Base-by-base conservation (phyloP, 345 rosid genomes). In the Diplotaxis tenuifolia region DNA sequence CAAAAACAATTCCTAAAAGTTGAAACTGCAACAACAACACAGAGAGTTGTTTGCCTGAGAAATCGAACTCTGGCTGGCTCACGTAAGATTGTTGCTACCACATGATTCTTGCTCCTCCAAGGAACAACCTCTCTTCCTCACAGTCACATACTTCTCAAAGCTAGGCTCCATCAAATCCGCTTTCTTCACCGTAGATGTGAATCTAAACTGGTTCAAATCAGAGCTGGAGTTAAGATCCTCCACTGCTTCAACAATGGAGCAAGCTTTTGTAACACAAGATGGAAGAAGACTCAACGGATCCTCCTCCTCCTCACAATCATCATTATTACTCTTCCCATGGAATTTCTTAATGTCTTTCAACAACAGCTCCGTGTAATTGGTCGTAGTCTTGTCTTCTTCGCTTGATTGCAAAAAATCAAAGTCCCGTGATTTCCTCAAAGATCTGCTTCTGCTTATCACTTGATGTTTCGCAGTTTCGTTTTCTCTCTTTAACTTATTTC, bases 341-440 rank as follows among this genome's bases (percentile, higher is more conserved):
- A 94, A 94, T 73, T 83, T 88, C 22, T 94, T 86, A 61, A 94
- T 94, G 70, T 94, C 98, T 75, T 91, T 91, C 0, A 94, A 86
- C 75, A 94, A 74, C 60, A 94, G 65, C 0, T 86, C 67, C 0
- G 95, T 85, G 65, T 91, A 94, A 80, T 50, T 84, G 82, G 85
- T n/a, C n/a, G n/a, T n/a, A n/a, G n/a, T 64, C 80, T 84, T 61
- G 83, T 58, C 32, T 29, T 67, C 57, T 52, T 67, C 67, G 18
- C 50, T 74, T 9, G 72, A 49, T 23, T 45, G 58, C 77, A 82
- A 21, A 28, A 75, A 19, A 58, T 87, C 91, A 7, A 91, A 80
- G 55, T 89, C 97, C 57, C 84, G 62, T 0, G 93, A 91, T n/a
- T 77, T 73, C 73, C 96, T 84, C 0, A 87, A 75, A 0, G 97